Base-by-base conservation (phyloP, 140 eudicot species). In the Anethum foeniculum region DNA sequence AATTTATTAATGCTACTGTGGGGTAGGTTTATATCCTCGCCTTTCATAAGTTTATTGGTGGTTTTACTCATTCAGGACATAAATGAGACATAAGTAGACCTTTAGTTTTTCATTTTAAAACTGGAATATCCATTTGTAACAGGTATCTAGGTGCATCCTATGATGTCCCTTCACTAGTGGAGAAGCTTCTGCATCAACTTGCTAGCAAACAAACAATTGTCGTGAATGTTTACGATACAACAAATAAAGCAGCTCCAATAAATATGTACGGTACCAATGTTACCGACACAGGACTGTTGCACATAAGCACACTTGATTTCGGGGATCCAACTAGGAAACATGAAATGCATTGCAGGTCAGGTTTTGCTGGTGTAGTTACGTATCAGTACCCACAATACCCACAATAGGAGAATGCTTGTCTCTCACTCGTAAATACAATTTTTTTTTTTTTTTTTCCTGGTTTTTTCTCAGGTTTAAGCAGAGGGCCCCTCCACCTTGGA, bases 271-370 rank as follows among this genome's bases (percentile, higher is more conserved):
- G 98, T 5, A 71, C 91, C 67, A 80, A 84, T 68, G 93, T 79
- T 67, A 81, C 36, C 8, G 97, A 94, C 43, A 91, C 92, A 1
- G 96, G 97, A 47, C 77, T 89, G 39, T 83, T 85, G 83, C 91
- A 84, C 49, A 75, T 87, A 27, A 90, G 97, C 80, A 69, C 84
- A 77, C 97, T 95, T 68, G 93, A 95, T 74, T 95, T 95, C 77
- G 99, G 99, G 72, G 99, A 95, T 84, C 99, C 99, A 73, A 68
- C 90, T 48, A 82, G 99, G 77, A 95, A 87, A 79, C 97, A 95
- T 77, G 99, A 95, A 88, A 95, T 95, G 97, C 96, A 88, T 85
- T 95, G 99, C 97, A 90, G 99, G 99, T 95, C 73, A 71, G 65
- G 39, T 68, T 8, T 49, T 14, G 13, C 30, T 10, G 68, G 16